Evolutionary conservation across 345 rosid species (phyloP).

Genomic region (Rhizophora apiculata): DNA sequence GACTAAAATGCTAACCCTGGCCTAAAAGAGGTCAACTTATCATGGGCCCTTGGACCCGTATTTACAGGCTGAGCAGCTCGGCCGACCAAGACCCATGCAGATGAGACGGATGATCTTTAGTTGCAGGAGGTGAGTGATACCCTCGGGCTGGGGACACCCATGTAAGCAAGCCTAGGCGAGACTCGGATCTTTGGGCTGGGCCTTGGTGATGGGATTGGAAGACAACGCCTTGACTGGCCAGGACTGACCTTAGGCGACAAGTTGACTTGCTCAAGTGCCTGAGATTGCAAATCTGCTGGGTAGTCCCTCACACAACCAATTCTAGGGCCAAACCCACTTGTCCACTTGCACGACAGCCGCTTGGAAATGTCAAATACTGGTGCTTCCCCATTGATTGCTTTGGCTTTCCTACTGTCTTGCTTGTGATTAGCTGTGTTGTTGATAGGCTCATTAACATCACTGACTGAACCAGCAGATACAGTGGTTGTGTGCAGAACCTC

Average conservation of each 20-base stretch:
- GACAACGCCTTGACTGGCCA: slow-evolving; percentile 17
- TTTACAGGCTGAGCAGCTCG: no score
- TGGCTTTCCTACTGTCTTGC: slow-evolving; percentile 1
- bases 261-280: slow-evolving; percentile 63
- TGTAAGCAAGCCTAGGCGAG: slow-evolving; percentile 50
- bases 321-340: slow-evolving; percentile 65
- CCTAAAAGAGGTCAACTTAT: no score
- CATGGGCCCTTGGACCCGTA: no score
- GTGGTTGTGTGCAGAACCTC: neutral
- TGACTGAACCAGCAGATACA: neutral
- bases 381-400: slow-evolving; percentile 29
- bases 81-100: no score
- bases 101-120: neutral
- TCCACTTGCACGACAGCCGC: slow-evolving; percentile 67
- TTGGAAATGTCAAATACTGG: slow-evolving; percentile 37
- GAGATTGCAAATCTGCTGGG: slow-evolving; percentile 52
- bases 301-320: slow-evolving; percentile 73
- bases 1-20: no score
- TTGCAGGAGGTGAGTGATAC: slow-evolving; percentile 3
- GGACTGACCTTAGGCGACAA: slow-evolving; percentile 46
- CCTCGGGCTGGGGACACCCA: slow-evolving; percentile 51
- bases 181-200: slow-evolving; percentile 42
- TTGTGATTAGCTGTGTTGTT: neutral
- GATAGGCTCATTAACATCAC: neutral
- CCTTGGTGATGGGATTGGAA: slow-evolving; percentile 46